These are phyloP conservation scores for Gonium pectorale DNA, from an alignment of 139 green algal species.

Conservation along the genomic window DNA sequence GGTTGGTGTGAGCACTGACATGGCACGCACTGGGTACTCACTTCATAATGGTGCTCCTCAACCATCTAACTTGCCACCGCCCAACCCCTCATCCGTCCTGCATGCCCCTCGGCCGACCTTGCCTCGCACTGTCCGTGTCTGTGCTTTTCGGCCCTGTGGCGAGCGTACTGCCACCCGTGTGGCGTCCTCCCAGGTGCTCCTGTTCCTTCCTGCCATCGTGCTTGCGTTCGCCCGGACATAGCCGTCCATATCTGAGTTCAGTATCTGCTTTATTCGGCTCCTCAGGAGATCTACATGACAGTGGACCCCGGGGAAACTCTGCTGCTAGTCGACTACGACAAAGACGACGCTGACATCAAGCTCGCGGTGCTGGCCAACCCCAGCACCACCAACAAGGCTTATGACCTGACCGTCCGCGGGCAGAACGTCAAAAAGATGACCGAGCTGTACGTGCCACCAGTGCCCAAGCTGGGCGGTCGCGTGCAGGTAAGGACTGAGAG, in stretches of 20 bases:
- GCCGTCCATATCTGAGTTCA: too few species aligned
- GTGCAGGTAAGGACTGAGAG: constrained; percentile 4
- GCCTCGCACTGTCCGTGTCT: too few species aligned
- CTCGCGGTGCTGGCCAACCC: constrained; percentile 38
- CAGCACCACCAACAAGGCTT: constrained; percentile 26
- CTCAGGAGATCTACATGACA: constrained; percentile 45
- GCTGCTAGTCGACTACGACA: constrained; percentile 48
- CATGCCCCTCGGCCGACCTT: too few species aligned
- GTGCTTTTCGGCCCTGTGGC: too few species aligned
- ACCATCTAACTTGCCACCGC: too few species aligned
- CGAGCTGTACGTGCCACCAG: constrained; percentile 38
- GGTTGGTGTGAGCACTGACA: neutral
- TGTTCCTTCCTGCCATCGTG: too few species aligned
- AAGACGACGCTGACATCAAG: constrained; percentile 47
- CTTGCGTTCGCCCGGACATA: too few species aligned
- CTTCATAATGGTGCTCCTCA: too few species aligned
- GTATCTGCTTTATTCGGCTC: neutral
- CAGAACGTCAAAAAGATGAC: constrained; percentile 41
- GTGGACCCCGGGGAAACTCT: constrained; percentile 31
- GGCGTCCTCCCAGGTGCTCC: too few species aligned
- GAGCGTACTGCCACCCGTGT: too few species aligned
- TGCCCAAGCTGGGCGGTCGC: constrained; percentile 20
- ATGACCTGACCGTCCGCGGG: constrained; percentile 34
- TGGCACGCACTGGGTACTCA: too few species aligned
- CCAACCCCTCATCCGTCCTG: too few species aligned